Evolutionary conservation across 1,284 basidiomycete genomes (phyloP).

Genomic region (Leccinum fallax): DNA sequence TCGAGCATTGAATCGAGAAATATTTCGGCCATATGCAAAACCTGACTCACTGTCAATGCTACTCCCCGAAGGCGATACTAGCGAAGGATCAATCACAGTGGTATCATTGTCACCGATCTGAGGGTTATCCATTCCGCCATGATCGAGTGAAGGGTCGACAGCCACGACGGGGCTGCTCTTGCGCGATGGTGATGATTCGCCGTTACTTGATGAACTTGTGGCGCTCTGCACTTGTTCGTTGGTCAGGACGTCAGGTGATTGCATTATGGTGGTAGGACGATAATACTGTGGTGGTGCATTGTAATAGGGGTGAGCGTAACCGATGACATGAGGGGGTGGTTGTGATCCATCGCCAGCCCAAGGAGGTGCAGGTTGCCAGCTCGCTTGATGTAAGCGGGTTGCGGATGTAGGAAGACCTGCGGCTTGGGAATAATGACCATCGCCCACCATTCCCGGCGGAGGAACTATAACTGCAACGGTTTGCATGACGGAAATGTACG

Average conservation of each 20-base stretch:
- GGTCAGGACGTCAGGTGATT: slow-evolving; percentile 15
- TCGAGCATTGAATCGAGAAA: slow-evolving; percentile 31
- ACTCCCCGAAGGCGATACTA: slow-evolving; percentile 33
- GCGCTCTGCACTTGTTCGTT: slow-evolving; percentile 22
- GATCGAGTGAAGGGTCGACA: slow-evolving; percentile 32
- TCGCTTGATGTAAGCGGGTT: slow-evolving; percentile 47
- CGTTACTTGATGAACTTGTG: slow-evolving; percentile 23
- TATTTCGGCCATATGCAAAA: slow-evolving; percentile 24
- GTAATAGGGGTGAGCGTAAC: slow-evolving; percentile 48
- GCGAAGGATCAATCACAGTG: slow-evolving; percentile 43
- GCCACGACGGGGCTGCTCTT: slow-evolving; percentile 28
- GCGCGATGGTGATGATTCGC: slow-evolving; percentile 33
- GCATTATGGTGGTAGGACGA: slow-evolving; percentile 40
- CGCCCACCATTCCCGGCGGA: slow-evolving; percentile 35
- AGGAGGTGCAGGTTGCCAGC: slow-evolving; percentile 43
- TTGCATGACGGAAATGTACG: slow-evolving; percentile 1
- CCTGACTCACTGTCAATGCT: slow-evolving; percentile 19
- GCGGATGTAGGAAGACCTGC: slow-evolving; percentile 55
- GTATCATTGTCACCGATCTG: slow-evolving; percentile 25
- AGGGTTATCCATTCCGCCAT: slow-evolving; percentile 14
- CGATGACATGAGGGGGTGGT: slow-evolving; percentile 36
- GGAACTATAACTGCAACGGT: slow-evolving; percentile 25
- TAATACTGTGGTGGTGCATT: slow-evolving; percentile 50
- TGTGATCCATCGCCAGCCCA: slow-evolving; percentile 35
- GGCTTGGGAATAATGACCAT: slow-evolving; percentile 37